phyloP scores from a whole-genome alignment of 2,329 filamentous ascomycete genomes.

The Penicillium sp. region DNA sequence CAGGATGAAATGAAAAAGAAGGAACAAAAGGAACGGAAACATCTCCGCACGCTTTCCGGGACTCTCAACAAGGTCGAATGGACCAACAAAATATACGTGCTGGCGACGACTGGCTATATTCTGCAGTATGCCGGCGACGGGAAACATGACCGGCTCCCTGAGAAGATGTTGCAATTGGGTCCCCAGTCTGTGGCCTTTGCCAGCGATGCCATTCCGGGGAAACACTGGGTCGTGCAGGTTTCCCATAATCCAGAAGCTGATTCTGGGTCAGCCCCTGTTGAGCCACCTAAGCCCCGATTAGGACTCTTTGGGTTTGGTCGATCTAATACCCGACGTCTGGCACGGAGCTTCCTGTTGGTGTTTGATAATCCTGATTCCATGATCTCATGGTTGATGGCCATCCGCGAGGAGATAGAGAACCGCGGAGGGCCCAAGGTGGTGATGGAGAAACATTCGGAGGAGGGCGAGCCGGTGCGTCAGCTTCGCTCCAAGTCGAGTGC shows the following conservation, averaged over 20 bases:
- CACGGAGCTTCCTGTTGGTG: conserved; percentile 41
- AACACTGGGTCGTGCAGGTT: conserved; percentile 46
- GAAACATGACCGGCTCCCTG: conserved; percentile 42
- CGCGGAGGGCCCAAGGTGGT: conserved; percentile 43
- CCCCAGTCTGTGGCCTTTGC: conserved; percentile 46
- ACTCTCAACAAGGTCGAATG: conserved; percentile 39
- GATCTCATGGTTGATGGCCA: conserved; percentile 41
- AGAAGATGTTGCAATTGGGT: conserved; percentile 44
- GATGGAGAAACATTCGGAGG: conserved; percentile 33
- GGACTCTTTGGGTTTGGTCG: conserved; percentile 39
- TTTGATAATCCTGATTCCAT: conserved; percentile 42
- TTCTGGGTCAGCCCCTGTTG: conserved; percentile 18
- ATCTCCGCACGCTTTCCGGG: conserved; percentile 34
- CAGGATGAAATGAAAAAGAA: conserved; percentile 28
- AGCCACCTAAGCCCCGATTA: conserved; percentile 31
- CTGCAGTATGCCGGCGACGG: conserved; percentile 44
- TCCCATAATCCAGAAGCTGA: conserved; percentile 36
- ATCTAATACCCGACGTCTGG: conserved; percentile 30
- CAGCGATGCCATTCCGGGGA: conserved; percentile 46
- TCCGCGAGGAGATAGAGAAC: conserved; percentile 44
- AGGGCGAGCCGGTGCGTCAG: conserved; percentile 25
- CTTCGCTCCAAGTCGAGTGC: conserved; percentile 27
- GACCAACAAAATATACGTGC: conserved; percentile 43
- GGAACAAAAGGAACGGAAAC: conserved; percentile 33
- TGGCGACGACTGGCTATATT: conserved; percentile 42